These are phyloP conservation scores for Colletotrichum scovillei DNA, from an alignment of 2,329 filamentous ascomycete species.

Conservation along the genomic window DNA sequence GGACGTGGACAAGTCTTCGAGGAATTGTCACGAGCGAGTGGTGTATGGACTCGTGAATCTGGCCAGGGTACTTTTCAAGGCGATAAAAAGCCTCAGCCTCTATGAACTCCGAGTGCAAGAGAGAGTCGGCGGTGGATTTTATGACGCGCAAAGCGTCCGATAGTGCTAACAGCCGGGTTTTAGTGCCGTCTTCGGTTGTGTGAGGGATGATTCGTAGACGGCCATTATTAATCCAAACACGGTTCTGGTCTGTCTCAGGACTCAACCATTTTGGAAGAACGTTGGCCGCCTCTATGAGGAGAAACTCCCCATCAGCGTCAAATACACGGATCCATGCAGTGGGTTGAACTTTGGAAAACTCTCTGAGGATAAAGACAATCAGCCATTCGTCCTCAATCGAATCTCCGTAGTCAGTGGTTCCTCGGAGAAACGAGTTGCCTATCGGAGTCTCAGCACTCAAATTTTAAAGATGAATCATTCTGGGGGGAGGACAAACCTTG, in stretches of 20 bases:
- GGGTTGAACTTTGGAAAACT: slow-evolving; percentile 79
- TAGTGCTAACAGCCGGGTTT: slow-evolving; percentile 63
- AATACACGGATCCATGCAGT: slow-evolving; percentile 84
- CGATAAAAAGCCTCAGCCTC: slow-evolving; percentile 94
- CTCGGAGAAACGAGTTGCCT: slow-evolving; percentile 75
- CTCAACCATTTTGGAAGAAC: slow-evolving; percentile 90
- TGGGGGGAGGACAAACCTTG: slow-evolving; percentile 57
- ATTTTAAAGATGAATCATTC: not conserved
- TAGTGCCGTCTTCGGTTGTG: slow-evolving; percentile 49
- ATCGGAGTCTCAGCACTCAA: slow-evolving; percentile 4
- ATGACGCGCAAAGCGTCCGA: slow-evolving; percentile 74
- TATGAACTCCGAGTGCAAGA: slow-evolving; percentile 79
- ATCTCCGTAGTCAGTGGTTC: slow-evolving; percentile 89
- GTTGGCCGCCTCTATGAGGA: slow-evolving; percentile 93
- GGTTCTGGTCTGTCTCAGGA: slow-evolving; percentile 87
- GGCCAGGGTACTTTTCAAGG: slow-evolving; percentile 82
- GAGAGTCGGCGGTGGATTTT: slow-evolving; percentile 61
- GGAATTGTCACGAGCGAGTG: slow-evolving; percentile 79
- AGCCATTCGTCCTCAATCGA: slow-evolving; percentile 98
- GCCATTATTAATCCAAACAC: slow-evolving; percentile 88
- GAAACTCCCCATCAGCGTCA: slow-evolving; percentile 94
- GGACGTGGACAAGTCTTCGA: slow-evolving; percentile 81
- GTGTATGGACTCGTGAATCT: slow-evolving; percentile 82
- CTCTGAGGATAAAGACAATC: slow-evolving; percentile 87
- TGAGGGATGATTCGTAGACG: slow-evolving; percentile 79